Conservation (phyloP, 495 filamentous ascomycete genomes). For the Aspergillus leporis region DNA sequence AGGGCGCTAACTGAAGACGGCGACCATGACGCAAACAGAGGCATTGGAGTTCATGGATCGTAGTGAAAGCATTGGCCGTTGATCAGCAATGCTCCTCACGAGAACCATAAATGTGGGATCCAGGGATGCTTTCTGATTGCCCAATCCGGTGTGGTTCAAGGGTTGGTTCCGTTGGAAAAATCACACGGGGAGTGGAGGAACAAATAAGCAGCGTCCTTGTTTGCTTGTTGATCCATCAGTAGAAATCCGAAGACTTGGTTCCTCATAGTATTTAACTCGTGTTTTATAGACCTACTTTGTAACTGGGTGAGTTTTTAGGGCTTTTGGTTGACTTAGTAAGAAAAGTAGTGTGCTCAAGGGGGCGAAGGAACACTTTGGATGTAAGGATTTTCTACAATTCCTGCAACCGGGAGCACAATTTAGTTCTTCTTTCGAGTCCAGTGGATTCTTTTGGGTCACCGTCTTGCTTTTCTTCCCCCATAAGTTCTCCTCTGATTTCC, state of each 20-base stretch:
- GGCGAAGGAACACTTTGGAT: neutral
- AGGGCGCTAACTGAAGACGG: constrained; percentile 35
- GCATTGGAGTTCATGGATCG: neutral
- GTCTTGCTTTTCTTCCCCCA: neutral
- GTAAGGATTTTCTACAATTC: neutral
- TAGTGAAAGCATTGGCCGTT: neutral
- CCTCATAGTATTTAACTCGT: too few species aligned
- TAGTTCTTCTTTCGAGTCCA: neutral
- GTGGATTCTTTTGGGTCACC: neutral
- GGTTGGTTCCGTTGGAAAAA: neutral
- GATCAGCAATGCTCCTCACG: too few species aligned
- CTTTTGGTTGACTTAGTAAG: neutral
- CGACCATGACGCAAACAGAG: constrained; percentile 35
- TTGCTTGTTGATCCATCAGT: neutral
- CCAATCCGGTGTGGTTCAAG: neutral
- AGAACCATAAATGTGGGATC: neutral
- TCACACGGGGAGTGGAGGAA: neutral
- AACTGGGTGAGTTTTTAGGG: neutral
- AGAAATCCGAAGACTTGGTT: neutral
- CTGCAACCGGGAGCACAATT: constrained; percentile 20
- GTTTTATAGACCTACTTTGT: neutral
- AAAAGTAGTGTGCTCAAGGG: neutral
- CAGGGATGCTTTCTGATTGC: neutral
- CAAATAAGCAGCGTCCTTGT: neutral
- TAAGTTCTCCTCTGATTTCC: neutral